These are phyloP conservation scores for Diaporthe ampelina DNA, from an alignment of 2,329 filamentous ascomycete species.

Conservation along the genomic window DNA sequence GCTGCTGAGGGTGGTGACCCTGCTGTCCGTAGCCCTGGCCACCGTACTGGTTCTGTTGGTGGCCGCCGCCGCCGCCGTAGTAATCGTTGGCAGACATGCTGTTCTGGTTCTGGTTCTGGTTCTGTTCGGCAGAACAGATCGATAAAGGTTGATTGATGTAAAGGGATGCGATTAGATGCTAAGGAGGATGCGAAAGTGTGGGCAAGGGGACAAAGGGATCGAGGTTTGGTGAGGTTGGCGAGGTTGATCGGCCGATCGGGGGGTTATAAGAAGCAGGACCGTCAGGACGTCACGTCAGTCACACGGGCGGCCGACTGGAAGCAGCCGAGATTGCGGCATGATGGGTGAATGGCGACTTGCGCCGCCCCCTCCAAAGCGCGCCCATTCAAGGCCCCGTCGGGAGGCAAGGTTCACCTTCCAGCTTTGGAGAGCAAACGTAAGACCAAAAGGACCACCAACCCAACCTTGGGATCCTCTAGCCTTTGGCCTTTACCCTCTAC, in stretches of 20 bases:
- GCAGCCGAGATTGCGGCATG: constrained; percentile 32
- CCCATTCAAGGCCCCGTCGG: constrained; percentile 10
- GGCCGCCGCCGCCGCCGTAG: constrained; percentile 40
- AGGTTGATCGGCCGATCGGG: constrained; percentile 5
- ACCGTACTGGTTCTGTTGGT: constrained; percentile 42
- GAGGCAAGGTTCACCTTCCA: constrained; percentile 22
- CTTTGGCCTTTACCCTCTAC: no score
- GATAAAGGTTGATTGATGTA: neutral
- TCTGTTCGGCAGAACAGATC: neutral
- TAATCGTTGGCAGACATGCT: constrained; percentile 46
- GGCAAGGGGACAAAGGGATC: neutral
- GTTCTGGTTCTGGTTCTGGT: neutral
- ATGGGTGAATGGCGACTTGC: constrained; percentile 19
- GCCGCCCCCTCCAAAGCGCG: constrained; percentile 24
- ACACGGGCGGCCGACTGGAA: constrained; percentile 25
- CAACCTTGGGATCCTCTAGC: neutral
- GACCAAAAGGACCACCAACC: neutral
- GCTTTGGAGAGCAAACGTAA: constrained; percentile 1
- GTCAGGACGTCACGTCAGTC: neutral
- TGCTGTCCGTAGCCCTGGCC: constrained; percentile 43
- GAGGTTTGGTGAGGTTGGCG: neutral
- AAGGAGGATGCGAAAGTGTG: neutral
- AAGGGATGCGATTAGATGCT: neutral
- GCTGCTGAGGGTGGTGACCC: constrained; percentile 44
- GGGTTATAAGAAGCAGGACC: neutral